phyloP scores from a whole-genome alignment of 169 alveolate genomes.

The Plasmodium adleri region DNA sequence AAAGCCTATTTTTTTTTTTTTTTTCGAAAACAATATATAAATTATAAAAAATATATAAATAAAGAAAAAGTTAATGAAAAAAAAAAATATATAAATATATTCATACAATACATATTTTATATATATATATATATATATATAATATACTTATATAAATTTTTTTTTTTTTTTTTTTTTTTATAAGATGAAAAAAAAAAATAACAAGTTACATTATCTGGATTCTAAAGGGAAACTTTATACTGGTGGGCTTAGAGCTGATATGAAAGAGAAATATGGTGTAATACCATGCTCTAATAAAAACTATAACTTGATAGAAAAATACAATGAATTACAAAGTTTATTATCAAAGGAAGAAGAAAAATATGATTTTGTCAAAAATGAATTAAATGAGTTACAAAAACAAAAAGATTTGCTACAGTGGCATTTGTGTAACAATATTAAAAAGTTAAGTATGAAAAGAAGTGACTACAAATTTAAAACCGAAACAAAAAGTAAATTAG shows the following conservation, averaged over 20 bases:
- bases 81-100: not conserved
- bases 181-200: slow-evolving; percentile 24
- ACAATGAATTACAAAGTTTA: slow-evolving; percentile 20
- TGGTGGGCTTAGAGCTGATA: slow-evolving; percentile 28
- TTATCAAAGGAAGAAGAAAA: slow-evolving; percentile 35
- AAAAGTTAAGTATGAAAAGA: slow-evolving; percentile 59
- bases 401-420: slow-evolving; percentile 56
- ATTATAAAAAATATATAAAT: no score
- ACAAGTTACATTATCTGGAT: slow-evolving; percentile 55
- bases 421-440: slow-evolving; percentile 51
- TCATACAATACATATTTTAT: not conserved
- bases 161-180: not conserved
- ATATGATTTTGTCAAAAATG: slow-evolving; percentile 22
- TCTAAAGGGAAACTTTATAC: slow-evolving; percentile 59
- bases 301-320: slow-evolving; percentile 30
- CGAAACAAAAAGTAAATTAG: slow-evolving; percentile 29
- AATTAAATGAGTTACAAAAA: slow-evolving; percentile 29
- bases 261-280: not conserved
- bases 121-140: not conserved
- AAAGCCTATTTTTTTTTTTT: no score
- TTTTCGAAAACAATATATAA: no score
- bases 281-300: not conserved
- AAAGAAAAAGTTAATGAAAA: not conserved
- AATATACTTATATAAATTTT: not conserved
- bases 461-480: slow-evolving; percentile 48